Conservation (phyloP, 306 rosid species). For the Trifolium repens region DNA sequence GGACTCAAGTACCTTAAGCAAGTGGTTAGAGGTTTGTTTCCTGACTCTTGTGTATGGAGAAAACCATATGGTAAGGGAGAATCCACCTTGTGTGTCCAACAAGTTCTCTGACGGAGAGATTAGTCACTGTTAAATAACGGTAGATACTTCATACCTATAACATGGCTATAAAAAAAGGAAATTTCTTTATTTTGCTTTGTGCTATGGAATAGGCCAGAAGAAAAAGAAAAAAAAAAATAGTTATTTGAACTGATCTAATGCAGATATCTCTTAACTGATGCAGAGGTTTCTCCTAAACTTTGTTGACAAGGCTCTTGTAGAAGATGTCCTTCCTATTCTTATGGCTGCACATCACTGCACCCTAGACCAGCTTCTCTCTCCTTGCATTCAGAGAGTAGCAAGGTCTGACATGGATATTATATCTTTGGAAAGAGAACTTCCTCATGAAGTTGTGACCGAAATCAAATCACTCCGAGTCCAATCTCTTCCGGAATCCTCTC, state of each 20-base stretch:
- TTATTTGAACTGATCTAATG: conserved; percentile 31
- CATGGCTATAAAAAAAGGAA: too few relatives aligned
- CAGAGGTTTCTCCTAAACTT: conserved; percentile 82
- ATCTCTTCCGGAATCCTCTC: conserved; percentile 46
- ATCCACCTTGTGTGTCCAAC: too few relatives aligned
- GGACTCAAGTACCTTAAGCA: too few relatives aligned
- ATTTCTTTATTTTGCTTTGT: background rate
- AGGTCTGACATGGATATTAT: conserved; percentile 68
- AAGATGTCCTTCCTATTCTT: conserved; percentile 83
- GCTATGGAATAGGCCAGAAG: background rate
- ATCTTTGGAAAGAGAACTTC: conserved; percentile 78
- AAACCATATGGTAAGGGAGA: too few relatives aligned
- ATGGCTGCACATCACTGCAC: conserved; percentile 69
- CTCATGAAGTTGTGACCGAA: conserved; percentile 53
- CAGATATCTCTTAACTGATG: conserved; percentile 46
- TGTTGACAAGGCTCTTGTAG: conserved; percentile 83
- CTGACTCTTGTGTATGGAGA: too few relatives aligned
- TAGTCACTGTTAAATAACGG: too few relatives aligned
- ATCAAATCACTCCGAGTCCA: conserved; percentile 53
- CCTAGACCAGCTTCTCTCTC: conserved; percentile 59
- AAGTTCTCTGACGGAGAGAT: too few relatives aligned
- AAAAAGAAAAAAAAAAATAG: background rate
- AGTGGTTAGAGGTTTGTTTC: too few relatives aligned
- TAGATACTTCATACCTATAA: too few relatives aligned
- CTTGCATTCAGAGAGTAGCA: conserved; percentile 73